Base-by-base conservation (phyloP, 805 yeast genomes). In the Kodamaea jinghongensis region DNA sequence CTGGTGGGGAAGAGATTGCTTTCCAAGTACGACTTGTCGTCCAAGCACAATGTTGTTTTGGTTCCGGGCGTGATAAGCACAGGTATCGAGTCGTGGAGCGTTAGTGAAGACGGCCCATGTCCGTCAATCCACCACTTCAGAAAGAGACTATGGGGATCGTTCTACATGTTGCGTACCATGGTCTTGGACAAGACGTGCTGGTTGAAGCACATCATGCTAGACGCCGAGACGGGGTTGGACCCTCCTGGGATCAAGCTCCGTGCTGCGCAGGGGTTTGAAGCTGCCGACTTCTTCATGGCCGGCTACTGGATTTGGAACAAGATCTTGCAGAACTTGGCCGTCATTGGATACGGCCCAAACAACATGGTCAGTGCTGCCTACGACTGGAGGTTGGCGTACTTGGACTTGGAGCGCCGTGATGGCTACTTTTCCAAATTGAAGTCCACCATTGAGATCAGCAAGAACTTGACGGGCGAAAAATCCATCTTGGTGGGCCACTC, bases 241-340 rank as follows among this genome's bases (percentile, higher is more conserved):
- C 99, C 99, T 0, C 83, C 85, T 1, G 76, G 85, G 38, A 75
- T 86, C 50, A 83, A 73, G 50, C 57, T 93, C 17, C 70, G 99
- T 41, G 95, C 98, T 0, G 91, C 96, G 0, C 96, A 86, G 58
- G 99, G 99, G 0, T 86, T 93, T 59, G 97, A 90, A 52, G 93
- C 96, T 1, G 93, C 96, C 0, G 99, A 93, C 63, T 93, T 88
- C 62, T 93, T 93, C 55, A 81, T 93, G 61, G 86, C 97, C 3
- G 99, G 99, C 0, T 93, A 93, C 61, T 93, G 99, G 99, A 87
- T 93, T 53, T 93, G 99, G 99, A 88, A 87, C 58, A 93, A 93
- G 58, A 78, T 93, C 38, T 70, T 93, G n/a, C 96, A 91, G 61
- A 93, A 93, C 54, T 67, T 93, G 48, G 95, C 96, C 2, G 97